phyloP scores from a whole-genome alignment of 495 filamentous ascomycete species.

The Saxophila tyrrhenica region DNA sequence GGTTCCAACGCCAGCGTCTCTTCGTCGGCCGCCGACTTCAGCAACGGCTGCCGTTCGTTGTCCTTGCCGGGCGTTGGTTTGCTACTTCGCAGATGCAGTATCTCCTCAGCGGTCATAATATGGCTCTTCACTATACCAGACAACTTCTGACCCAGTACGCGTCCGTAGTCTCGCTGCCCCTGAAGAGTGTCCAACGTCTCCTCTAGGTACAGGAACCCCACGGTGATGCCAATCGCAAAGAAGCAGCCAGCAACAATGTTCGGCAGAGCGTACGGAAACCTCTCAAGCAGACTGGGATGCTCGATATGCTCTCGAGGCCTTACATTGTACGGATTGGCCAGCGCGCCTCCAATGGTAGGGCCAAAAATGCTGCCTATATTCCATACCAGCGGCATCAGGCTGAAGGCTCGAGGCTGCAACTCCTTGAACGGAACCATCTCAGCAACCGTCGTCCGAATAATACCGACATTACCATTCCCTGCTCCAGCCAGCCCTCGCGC shows the following conservation, averaged over 20 bases:
- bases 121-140: conserved; percentile 16
- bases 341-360: conserved; percentile 72
- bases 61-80: conserved; percentile 1
- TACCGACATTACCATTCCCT: conserved; percentile 57
- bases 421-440: conserved; percentile 72
- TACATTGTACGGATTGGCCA: conserved; percentile 63
- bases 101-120: conserved; percentile 17
- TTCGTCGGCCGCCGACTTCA: conserved; percentile 11
- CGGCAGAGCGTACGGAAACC: conserved; percentile 70
- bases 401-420: conserved; percentile 71
- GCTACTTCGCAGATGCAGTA: conserved; percentile 1
- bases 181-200: conserved; percentile 64
- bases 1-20: neutral
- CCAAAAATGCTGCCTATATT: conserved; percentile 78
- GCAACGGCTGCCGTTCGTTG: conserved; percentile 24
- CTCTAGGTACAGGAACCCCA: conserved; percentile 60
- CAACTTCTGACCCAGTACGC: conserved; percentile 47
- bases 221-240: conserved; percentile 60
- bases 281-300: conserved; percentile 45
- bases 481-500: conserved; percentile 57
- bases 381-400: conserved; percentile 72
- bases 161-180: conserved; percentile 54
- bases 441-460: conserved; percentile 58
- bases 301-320: conserved; percentile 51
- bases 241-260: conserved; percentile 64